These are phyloP conservation scores for Hura crepitans DNA, from an alignment of 441 rosid genomes.

Conservation along the genomic window DNA sequence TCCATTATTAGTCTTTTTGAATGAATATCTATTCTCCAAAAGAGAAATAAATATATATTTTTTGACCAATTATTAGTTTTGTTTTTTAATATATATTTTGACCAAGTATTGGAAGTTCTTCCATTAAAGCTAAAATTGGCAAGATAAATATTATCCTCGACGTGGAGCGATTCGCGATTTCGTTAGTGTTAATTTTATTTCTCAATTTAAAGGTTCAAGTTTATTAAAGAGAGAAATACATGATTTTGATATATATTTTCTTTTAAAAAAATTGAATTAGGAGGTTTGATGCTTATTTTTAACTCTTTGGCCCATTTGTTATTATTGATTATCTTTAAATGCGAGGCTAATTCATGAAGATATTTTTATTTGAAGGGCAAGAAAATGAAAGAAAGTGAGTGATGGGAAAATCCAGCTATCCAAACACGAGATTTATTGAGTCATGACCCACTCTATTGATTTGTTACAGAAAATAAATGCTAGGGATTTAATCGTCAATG, in stretches of 20 bases:
- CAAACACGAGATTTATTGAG: constrained; percentile 32
- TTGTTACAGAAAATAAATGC: neutral
- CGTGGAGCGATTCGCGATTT: no score
- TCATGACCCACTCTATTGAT: constrained; percentile 10
- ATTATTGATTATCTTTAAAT: neutral
- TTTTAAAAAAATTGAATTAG: no score
- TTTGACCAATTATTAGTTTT: no score
- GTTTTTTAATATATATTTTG: no score
- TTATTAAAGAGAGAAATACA: no score
- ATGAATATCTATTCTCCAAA: no score
- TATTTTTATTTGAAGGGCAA: constrained; percentile 1
- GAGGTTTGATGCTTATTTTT: neutral
- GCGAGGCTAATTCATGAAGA: constrained; percentile 5
- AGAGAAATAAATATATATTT: no score
- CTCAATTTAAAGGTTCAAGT: neutral
- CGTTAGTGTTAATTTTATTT: no score
- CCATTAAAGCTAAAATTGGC: no score
- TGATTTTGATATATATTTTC: no score
- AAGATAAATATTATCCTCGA: no score
- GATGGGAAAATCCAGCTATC: constrained; percentile 21
- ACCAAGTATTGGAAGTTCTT: no score
- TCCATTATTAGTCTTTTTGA: neutral
- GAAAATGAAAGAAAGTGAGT: constrained; percentile 21
- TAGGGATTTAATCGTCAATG: neutral
- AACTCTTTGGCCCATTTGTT: neutral